Evolutionary conservation across 2,329 filamentous ascomycete genomes (phyloP), one percentile per base, ranked within the genome.

Genomic region (Pseudomassariella vexata): DNA sequence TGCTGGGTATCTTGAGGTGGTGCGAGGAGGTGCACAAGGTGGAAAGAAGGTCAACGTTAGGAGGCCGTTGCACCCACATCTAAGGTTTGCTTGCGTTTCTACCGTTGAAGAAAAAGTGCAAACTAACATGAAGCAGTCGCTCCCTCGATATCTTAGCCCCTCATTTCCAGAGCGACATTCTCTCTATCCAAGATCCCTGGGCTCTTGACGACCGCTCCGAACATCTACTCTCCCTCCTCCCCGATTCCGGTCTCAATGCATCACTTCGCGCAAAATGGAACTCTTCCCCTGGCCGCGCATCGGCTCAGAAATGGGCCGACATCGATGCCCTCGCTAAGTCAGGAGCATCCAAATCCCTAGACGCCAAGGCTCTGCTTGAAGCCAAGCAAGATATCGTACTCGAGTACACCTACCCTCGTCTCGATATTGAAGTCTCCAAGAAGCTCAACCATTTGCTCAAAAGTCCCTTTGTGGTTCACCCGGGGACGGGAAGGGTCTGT

Each of bases 361-460:
- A 92, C 45, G 59, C 79, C 0, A 77, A 73, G 41, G 77, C 81
- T 3, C 71, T 98, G 9, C 73, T 83, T 7, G 86, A 95, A 49
- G 87, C 88, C 15, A 96, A 95, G 62, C 88, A 95, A 57, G 92
- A 96, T 53, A 85, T 98, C 40, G 81, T 96, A 4, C 76, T 98
- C 19, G 92, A 98, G 62, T 96, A 98, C 63, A 95, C 92, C 6
- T 98, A 98, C 59, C 92, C 92, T 3, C 82, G 92, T 23, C 83
- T 98, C 34, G 92, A 98, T 68, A 89, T 92, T 40, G 88, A 95
- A 59, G 92, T 98, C 55, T 92, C 85, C 53, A 96, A 96, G 69
- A 95, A 95, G 57, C 77, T 94, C 36, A 96, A 95, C 65, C 92
- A 98, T 72, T 77, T 98, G 71, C 79, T 98, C 47, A 98, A 98